Base-by-base conservation (phyloP, 202 grass and related monocot genomes). In the Setaria viridis region DNA sequence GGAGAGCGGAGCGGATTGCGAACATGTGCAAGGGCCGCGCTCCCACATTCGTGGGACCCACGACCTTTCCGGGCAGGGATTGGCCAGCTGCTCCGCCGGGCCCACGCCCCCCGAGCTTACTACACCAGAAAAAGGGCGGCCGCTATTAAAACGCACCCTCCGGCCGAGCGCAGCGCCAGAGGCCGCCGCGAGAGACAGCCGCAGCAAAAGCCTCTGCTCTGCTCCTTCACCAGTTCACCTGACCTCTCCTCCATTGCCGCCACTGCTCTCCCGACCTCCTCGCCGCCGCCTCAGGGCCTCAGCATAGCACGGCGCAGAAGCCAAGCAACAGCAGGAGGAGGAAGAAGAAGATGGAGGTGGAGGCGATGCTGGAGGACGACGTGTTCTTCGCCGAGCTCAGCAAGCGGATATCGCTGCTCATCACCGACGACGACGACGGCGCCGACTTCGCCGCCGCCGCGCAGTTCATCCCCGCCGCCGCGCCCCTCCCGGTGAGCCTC, bases 321-420 rank as follows among this genome's bases (percentile, higher is more conserved):
- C 39, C 3, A 6, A 21, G 15, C 6, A 20, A 46, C 16, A 2
- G 3, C 72, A 35, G 15, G 9, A 17, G 15, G 29, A 2, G 34
- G n/a, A 1, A 13, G 20, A 10, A 12, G 19, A 1, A 3, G 57
- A 87, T 84, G 89, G 85, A 78, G 65, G 57, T 85, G 71, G 89
- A 91, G 85, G 57, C 81, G 83, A 82, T 91, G 85, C 64, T 88
- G 58, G 89, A 91, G 64, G 89, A 91, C 78, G 89, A 91, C 82
- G 39, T 91, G 43, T 85, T 88, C 85, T 91, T 91, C 89, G 89
- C 89, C 77, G 89, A 91, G 89, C 89, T 88, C 82, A 91, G 85
- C 89, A 88, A 88, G 78, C 78, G 72, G 78, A 91, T 91, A 65
- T 88, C 89, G 6, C 85, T 88, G n/a, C 89, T 91, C 82, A 88